phyloP scores from a whole-genome alignment of 371 early-diverging fungal genomes.

The Syncephalastrum contaminatum region DNA sequence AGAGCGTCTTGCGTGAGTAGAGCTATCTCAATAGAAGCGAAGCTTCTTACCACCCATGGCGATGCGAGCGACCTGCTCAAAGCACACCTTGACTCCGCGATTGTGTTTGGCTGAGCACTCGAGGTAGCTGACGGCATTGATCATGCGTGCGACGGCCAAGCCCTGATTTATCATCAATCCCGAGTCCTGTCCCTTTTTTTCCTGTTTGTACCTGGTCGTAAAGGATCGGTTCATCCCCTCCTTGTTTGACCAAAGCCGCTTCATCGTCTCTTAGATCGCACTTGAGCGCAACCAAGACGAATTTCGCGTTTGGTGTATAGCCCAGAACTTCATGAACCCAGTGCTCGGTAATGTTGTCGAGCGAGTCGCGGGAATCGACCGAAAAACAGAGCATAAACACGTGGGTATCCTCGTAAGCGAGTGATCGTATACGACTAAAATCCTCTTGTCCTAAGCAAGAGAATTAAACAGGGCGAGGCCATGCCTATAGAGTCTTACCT shows the following conservation, averaged over 20 bases:
- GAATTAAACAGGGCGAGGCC: background rate
- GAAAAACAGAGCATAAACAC: conserved; percentile 59
- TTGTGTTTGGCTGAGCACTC: conserved; percentile 58
- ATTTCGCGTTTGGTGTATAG: conserved; percentile 44
- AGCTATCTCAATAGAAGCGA: too few species aligned
- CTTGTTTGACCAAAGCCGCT: conserved; percentile 7
- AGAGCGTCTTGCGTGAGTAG: too few species aligned
- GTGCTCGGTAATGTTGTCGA: conserved; percentile 53
- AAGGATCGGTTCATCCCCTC: conserved; percentile 22
- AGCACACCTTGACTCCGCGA: conserved; percentile 50
- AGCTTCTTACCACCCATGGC: conserved; percentile 33
- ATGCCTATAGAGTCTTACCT: conserved; percentile 50
- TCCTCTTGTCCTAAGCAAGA: conserved; percentile 59
- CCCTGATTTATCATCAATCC: conserved; percentile 3
- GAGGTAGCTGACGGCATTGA: conserved; percentile 49
- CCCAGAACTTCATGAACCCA: conserved; percentile 52
- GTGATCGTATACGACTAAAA: conserved; percentile 54
- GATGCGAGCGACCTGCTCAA: conserved; percentile 51
- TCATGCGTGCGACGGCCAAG: conserved; percentile 20
- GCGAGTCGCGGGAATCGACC: conserved; percentile 52
- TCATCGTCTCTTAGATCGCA: conserved; percentile 54
- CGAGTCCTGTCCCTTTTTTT: background rate
- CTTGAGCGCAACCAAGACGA: conserved; percentile 54
- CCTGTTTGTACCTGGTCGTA: conserved; percentile 41
- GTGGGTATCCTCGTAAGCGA: conserved; percentile 55